phyloP scores from a whole-genome alignment of 352 stramenopile genomes.

The Pythium insidiosum region DNA sequence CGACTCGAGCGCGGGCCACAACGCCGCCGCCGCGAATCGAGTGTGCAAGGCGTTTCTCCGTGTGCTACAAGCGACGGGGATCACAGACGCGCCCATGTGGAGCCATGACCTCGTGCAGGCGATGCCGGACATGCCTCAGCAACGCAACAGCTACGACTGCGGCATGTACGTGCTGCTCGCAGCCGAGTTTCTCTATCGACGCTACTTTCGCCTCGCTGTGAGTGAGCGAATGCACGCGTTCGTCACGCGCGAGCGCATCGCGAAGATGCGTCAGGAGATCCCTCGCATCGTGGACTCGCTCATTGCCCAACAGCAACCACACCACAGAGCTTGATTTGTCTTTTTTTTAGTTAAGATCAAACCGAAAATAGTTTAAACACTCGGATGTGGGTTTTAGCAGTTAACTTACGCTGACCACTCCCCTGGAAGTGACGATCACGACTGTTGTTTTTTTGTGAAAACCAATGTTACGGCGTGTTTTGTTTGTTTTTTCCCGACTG shows the following conservation, averaged over 20 bases:
- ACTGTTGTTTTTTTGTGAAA: too few species aligned
- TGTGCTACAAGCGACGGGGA: conserved; percentile 18
- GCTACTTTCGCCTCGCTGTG: conserved; percentile 9
- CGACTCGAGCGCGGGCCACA: conserved; percentile 64
- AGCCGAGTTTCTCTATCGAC: conserved; percentile 48
- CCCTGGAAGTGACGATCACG: too few species aligned
- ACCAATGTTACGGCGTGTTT: too few species aligned
- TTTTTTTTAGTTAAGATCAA: too few species aligned
- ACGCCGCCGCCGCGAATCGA: conserved; percentile 33
- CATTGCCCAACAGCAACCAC: too few species aligned
- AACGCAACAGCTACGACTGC: conserved; percentile 76
- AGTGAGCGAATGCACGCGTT: conserved; percentile 25
- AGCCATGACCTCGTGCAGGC: conserved; percentile 8
- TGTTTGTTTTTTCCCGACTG: too few species aligned
- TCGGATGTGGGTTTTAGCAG: too few species aligned
- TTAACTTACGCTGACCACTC: too few species aligned
- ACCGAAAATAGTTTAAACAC: too few species aligned
- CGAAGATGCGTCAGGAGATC: conserved; percentile 36
- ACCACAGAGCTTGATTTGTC: too few species aligned
- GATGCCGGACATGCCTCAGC: conserved; percentile 40
- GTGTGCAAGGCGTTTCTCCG: conserved; percentile 31
- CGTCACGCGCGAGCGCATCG: conserved; percentile 40
- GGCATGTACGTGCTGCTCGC: conserved; percentile 69
- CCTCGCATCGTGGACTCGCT: conserved; percentile 20
- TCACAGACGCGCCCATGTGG: conserved; percentile 2